Base-by-base conservation (phyloP, 176 grass and related monocot species). In the Oryza brachyantha region DNA sequence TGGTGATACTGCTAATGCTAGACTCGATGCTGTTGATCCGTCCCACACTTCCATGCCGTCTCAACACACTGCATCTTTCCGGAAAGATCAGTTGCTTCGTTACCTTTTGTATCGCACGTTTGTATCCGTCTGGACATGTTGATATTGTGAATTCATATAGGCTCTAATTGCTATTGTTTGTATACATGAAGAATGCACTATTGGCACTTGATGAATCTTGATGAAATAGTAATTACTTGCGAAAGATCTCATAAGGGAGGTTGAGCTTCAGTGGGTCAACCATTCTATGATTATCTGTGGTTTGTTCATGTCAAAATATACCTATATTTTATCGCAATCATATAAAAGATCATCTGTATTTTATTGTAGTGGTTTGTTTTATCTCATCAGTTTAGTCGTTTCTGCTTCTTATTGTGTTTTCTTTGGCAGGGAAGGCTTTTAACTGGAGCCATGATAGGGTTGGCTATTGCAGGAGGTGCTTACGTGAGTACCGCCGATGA, bases 401-500 rank as follows among this genome's bases (percentile, higher is more conserved):
- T 43, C 25, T 78, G 0, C 57, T 71, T 29, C 10, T 72, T 54
- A 69, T 86, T 3, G 9, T 62, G 79, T 35, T 74, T 3, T 57
- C 68, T 83, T 35, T 78, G 42, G 12, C 81, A 99, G 96, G 96
- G 92, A 66, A 99, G 88, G 88, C 76, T 99, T 75, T 87, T 99
- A 70, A 91, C 92, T 67, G 90, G 92, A 34, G 86, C 89, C 27
- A 77, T 93, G 92, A 94, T 95, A 79, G 92, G 92, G 4, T 55
- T 99, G 48, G 86, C 77, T 27, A 95, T 99, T 88, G 96, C 84
- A 22, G 96, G 96, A 82, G 92, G 96, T 83, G 88, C 92, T 87
- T 99, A 99, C 74, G 84, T 95, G 72, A 99, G 96, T 87, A 99
- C 90, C 2, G 79, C 84, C 7, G 96, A 99, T 81, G 96, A 99